Percentiles rank a stretch among this genome's conserved stretches.
Evolutionary conservation across 495 filamentous ascomycete genomes (phyloP).

Genomic region (Xylaria flabelliformis): DNA sequence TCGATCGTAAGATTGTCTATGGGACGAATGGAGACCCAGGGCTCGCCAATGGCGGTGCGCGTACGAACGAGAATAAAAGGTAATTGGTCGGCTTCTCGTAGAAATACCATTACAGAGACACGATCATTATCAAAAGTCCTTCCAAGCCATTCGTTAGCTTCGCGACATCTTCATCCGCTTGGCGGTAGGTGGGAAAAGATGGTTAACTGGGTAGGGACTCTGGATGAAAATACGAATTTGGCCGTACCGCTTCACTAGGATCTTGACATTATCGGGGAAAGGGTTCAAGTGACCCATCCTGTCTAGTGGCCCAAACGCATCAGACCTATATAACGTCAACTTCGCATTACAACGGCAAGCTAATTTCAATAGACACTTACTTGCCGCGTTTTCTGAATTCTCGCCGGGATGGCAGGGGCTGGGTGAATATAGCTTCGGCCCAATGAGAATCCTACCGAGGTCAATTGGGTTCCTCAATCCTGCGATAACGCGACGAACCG

Average conservation of each 20-base stretch:
- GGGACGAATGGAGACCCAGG: conserved; percentile 55
- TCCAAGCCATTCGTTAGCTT: conserved; percentile 1
- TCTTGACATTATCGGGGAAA: conserved; percentile 53
- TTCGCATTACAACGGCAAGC: neutral
- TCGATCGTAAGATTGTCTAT: conserved; percentile 58
- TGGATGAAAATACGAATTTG: neutral
- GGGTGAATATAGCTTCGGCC: conserved; percentile 64
- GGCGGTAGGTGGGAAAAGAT: neutral
- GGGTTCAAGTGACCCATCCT: conserved; percentile 47
- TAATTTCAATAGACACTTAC: conserved; percentile 36
- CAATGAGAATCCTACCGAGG: conserved; percentile 49
- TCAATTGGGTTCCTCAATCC: neutral
- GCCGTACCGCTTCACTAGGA: conserved; percentile 58
- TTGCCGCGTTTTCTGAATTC: conserved; percentile 50
- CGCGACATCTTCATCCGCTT: neutral
- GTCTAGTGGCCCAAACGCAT: conserved; percentile 46
- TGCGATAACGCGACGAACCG: conserved; percentile 25
- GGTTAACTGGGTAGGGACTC: neutral
- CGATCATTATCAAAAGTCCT: conserved; percentile 60
- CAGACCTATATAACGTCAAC: neutral
- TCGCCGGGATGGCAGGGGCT: conserved; percentile 57
- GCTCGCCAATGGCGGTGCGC: conserved; percentile 14
- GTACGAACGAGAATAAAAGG: conserved; percentile 49
- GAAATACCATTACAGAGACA: conserved; percentile 55
- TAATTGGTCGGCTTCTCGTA: conserved; percentile 47